Evolutionary conservation across 768 basidiomycete species (phyloP).

Genomic region (Psilocybe azurescens): DNA sequence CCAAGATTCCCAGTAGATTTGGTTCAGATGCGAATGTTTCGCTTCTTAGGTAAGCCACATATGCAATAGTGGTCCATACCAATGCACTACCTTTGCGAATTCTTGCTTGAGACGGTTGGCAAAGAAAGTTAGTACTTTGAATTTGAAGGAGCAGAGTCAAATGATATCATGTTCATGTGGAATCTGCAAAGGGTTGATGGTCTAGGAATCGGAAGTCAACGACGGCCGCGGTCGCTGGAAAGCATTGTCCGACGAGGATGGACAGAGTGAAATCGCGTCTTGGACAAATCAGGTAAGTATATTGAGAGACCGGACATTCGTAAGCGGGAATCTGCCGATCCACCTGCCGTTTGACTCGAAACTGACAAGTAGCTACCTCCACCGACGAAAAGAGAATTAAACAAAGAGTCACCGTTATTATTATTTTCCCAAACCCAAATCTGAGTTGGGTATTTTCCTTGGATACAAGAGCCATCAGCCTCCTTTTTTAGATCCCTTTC

Average conservation of each 20-base stretch:
- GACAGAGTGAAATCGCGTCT: conserved; percentile 18
- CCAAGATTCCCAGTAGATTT: conserved; percentile 15
- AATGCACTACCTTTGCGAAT: not conserved
- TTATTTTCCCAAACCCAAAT: conserved; percentile 19
- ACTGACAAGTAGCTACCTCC: conserved; percentile 27
- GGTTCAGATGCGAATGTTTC: conserved; percentile 14
- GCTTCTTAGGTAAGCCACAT: conserved; percentile 5
- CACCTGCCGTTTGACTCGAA: conserved; percentile 12
- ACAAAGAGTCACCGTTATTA: conserved; percentile 23
- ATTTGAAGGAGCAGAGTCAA: not conserved
- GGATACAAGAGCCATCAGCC: conserved; percentile 50
- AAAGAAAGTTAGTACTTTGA: not conserved
- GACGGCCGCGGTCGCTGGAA: conserved; percentile 42
- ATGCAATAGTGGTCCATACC: not conserved
- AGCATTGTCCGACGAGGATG: conserved; percentile 47
- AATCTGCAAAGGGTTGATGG: not conserved
- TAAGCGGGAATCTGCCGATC: conserved; percentile 40
- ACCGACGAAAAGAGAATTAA: conserved; percentile 25
- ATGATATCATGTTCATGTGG: not conserved
- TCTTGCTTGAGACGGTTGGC: not conserved
- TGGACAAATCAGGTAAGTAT: conserved; percentile 10
- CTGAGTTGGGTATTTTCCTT: conserved; percentile 43
- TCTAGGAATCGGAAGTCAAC: conserved; percentile 33
- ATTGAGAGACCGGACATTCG: conserved; percentile 26
- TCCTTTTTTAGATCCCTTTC: conserved; percentile 41